Evolutionary conservation across 2,329 filamentous ascomycete genomes (phyloP).

Genomic region (Ilyonectria sp.): DNA sequence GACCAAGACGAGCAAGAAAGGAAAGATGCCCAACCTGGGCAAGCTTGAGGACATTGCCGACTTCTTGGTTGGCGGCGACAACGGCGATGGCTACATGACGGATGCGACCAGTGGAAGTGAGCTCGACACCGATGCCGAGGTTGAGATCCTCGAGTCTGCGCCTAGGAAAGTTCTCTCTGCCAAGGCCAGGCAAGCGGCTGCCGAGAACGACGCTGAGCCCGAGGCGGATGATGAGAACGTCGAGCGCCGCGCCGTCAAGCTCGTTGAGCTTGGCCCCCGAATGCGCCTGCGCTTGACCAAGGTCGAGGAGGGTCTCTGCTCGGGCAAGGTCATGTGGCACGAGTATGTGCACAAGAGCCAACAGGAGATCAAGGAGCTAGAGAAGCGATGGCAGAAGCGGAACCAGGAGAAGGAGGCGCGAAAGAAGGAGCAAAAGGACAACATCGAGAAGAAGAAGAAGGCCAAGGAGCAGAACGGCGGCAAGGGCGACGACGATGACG

Average conservation of each 20-base stretch:
- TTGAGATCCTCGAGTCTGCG: slow-evolving; percentile 82
- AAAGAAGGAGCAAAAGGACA: slow-evolving; percentile 87
- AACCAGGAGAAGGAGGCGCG: slow-evolving; percentile 86
- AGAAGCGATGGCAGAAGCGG: slow-evolving; percentile 85
- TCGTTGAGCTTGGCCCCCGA: slow-evolving; percentile 92
- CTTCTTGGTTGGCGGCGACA: slow-evolving; percentile 89
- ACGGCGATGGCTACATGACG: slow-evolving; percentile 84
- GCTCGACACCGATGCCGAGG: slow-evolving; percentile 93
- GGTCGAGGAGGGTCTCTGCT: slow-evolving; percentile 93
- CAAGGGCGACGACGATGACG: slow-evolving; percentile 54
- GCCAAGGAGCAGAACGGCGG: slow-evolving; percentile 59
- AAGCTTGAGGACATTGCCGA: slow-evolving; percentile 95
- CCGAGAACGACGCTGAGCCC: slow-evolving; percentile 58
- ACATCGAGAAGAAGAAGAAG: slow-evolving; percentile 86
- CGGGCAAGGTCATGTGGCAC: slow-evolving; percentile 97
- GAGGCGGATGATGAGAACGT: slow-evolving; percentile 70
- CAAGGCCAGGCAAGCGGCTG: slow-evolving; percentile 60
- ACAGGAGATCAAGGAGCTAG: slow-evolving; percentile 82
- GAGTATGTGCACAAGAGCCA: slow-evolving; percentile 91
- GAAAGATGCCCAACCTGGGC: slow-evolving; percentile 86
- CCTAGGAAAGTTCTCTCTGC: slow-evolving; percentile 74
- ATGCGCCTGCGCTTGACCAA: slow-evolving; percentile 93
- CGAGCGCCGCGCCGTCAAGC: slow-evolving; percentile 89
- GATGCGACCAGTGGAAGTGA: slow-evolving; percentile 91
- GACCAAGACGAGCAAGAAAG: slow-evolving; percentile 73